A percentile compares a stretch with the other conserved stretches of the same genome.
Evolutionary conservation across 2,329 filamentous ascomycete genomes (phyloP).

Genomic region (Trichoderma atrobrunneum): DNA sequence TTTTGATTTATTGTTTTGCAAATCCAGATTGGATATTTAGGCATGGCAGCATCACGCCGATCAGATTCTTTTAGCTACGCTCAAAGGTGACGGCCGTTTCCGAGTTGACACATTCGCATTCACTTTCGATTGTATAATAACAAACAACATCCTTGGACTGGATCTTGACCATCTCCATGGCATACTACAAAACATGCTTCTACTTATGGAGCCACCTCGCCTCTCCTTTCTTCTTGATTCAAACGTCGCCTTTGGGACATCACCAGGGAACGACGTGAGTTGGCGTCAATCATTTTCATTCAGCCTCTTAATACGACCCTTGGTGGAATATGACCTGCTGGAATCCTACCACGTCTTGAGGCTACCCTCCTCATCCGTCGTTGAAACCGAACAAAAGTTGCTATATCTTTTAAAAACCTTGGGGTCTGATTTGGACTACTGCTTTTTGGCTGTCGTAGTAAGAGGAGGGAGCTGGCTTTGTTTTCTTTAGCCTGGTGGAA

Average conservation of each 20-base stretch:
- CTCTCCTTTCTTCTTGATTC: neutral
- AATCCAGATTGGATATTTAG: slow-evolving; percentile 12
- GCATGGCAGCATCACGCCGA: neutral
- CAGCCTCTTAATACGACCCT: neutral
- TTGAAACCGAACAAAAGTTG: neutral
- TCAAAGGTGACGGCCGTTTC: neutral
- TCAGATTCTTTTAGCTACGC: neutral
- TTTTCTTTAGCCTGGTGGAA: neutral
- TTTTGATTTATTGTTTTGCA: neutral
- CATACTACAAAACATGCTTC: neutral
- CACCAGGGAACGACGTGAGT: neutral
- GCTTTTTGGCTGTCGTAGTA: neutral
- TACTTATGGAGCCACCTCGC: neutral
- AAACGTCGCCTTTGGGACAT: neutral
- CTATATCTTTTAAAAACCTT: neutral
- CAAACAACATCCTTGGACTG: neutral
- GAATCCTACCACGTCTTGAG: neutral
- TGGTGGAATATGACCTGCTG: neutral
- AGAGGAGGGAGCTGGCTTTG: neutral
- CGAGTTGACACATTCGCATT: neutral
- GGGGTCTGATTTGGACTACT: neutral
- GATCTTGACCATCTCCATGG: neutral
- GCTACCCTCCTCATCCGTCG: neutral
- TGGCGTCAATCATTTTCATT: neutral
- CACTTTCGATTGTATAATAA: neutral